phyloP scores from a whole-genome alignment of 2,329 filamentous ascomycete species.

The Keithomyces neogunnii region DNA sequence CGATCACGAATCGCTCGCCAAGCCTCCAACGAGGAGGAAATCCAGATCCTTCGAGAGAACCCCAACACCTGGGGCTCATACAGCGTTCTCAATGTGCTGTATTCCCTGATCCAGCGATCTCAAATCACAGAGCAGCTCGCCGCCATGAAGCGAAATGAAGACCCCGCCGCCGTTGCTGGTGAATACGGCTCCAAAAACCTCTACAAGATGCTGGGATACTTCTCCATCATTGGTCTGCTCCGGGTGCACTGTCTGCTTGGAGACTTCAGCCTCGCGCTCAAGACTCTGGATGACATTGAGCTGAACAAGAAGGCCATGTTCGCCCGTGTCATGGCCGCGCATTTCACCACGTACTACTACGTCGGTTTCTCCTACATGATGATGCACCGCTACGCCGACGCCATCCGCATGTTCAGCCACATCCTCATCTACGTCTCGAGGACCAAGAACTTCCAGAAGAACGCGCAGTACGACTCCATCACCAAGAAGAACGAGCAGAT shows the following conservation, averaged over 20 bases:
- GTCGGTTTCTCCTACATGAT: slow-evolving; percentile 99
- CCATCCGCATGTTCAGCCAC: slow-evolving; percentile 99
- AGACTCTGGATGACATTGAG: slow-evolving; percentile 98
- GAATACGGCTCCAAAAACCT: slow-evolving; percentile 92
- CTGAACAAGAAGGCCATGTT: slow-evolving; percentile 99
- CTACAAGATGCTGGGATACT: slow-evolving; percentile 98
- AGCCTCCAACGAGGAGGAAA: slow-evolving; percentile 83
- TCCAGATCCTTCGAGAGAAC: slow-evolving; percentile 85
- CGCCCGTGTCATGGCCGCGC: slow-evolving; percentile 96
- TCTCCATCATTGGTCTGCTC: slow-evolving; percentile 95
- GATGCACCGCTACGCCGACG: slow-evolving; percentile 98
- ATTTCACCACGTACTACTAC: slow-evolving; percentile 99
- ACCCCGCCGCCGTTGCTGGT: slow-evolving; percentile 77
- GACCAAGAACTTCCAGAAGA: slow-evolving; percentile 99
- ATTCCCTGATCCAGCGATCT: slow-evolving; percentile 96
- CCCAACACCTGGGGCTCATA: slow-evolving; percentile 99
- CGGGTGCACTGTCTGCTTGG: slow-evolving; percentile 93
- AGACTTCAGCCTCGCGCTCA: slow-evolving; percentile 95
- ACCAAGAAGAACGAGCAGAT: slow-evolving; percentile 99
- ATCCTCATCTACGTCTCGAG: slow-evolving; percentile 97
- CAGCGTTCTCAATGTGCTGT: slow-evolving; percentile 97
- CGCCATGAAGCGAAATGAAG: slow-evolving; percentile 90
- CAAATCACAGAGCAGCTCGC: slow-evolving; percentile 97
- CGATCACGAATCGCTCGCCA: slow-evolving; percentile 81
- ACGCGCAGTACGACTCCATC: slow-evolving; percentile 94